Conservation (phyloP, 2,329 filamentous ascomycete species). For the Pestalotiopsis sp. region DNA sequence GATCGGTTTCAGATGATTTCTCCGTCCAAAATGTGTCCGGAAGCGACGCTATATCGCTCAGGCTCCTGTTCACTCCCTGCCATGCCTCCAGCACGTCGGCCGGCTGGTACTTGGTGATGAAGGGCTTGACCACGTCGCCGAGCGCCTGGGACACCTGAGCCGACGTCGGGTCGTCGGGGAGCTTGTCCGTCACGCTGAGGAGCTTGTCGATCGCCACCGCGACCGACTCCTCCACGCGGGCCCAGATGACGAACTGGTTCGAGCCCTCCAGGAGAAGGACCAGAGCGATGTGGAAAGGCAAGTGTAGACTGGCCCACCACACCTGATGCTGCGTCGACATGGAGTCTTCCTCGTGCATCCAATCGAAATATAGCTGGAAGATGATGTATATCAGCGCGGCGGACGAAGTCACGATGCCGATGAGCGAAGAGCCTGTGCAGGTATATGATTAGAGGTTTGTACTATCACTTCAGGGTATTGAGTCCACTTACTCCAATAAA, state of each 20-base stretch:
- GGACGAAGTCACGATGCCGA: slow-evolving; percentile 42
- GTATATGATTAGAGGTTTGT: background rate
- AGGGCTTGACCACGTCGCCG: slow-evolving; percentile 17
- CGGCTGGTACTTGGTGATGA: slow-evolving; percentile 34
- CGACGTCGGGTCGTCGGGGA: slow-evolving; percentile 16
- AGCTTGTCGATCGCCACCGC: slow-evolving; percentile 18
- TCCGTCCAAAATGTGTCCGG: slow-evolving; percentile 24
- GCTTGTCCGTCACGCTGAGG: background rate
- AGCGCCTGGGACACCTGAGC: slow-evolving; percentile 21
- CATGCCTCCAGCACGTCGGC: slow-evolving; percentile 20
- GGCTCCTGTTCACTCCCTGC: slow-evolving; percentile 18
- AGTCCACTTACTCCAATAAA: slow-evolving; percentile 24
- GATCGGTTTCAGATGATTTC: slow-evolving; percentile 10
- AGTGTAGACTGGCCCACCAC: slow-evolving; percentile 59
- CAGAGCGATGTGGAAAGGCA: slow-evolving; percentile 65
- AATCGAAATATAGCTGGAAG: slow-evolving; percentile 58
- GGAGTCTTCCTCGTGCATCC: slow-evolving; percentile 63
- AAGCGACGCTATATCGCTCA: slow-evolving; percentile 20
- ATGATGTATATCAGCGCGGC: slow-evolving; percentile 46
- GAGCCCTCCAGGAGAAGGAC: slow-evolving; percentile 66
- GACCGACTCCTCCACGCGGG: slow-evolving; percentile 33
- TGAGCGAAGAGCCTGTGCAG: slow-evolving; percentile 35
- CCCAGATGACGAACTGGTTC: slow-evolving; percentile 57
- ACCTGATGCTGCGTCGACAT: slow-evolving; percentile 61
- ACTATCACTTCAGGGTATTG: background rate